Base-by-base conservation (phyloP, 257 asterid species). In the Knoxia roxburghii region DNA sequence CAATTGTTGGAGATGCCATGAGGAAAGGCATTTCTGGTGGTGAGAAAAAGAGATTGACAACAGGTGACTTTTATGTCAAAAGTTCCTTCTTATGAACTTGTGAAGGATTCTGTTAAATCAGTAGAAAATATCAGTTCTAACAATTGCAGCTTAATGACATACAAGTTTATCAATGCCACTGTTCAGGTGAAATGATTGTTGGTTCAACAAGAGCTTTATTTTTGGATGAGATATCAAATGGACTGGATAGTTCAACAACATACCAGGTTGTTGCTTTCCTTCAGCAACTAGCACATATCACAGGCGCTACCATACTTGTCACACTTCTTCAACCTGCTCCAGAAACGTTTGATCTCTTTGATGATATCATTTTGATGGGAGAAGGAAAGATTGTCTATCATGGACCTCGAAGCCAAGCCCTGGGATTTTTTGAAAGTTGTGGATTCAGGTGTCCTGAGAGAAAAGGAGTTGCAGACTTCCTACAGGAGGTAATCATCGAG, bases 21-120 rank as follows among this genome's bases (percentile, higher is more conserved):
- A 78, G 84, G 48, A 68, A 82, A 76, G 88, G 88, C 35, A 78
- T 85, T 32, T 85, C 88, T 2, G 88, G 88, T 56, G 88, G 91
- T 41, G 85, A 85, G 75, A 84, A 84, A 76, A 84, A 84, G 75
- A 72, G 90, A 76, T 65, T 84, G 67, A 82, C 90, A 48, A 79
- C 84, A 52, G 84, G 90, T 82, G 75, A 7, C 7, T 67, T 54
- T 67, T 7, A 33, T 64, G 13, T 35, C 20, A 10, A 53, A 27
- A 32, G 1, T 23, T 37, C 50, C 2, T 13, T 48, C 23, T 21
- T 2, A 10, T 37, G 30, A 37, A 39, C 17, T 39, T 6, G 17
- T 20, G 12, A 60, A 32, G n/a, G 18, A 4, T 60, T 60, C 32
- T 35, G 50, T 50, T 32, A 37, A 35, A n/a, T 37, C 1, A 7